A percentile compares a stretch with the other conserved stretches of the same genome.
Conservation (phyloP, 176 grass and related monocot genomes). For the Carex cristatella region DNA sequence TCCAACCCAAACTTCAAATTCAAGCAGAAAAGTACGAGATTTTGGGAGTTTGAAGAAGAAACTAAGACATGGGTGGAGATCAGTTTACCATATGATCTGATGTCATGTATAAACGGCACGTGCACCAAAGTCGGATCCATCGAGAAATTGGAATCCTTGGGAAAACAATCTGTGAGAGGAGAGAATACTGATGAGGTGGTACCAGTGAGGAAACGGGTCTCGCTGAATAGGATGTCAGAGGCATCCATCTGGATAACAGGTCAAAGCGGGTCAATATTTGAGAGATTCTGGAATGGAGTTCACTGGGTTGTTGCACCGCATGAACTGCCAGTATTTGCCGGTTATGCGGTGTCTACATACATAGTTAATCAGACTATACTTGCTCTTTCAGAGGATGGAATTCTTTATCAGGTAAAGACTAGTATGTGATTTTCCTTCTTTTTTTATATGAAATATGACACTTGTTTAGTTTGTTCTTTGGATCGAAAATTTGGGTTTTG, state of each 20-base stretch:
- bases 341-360: slow-evolving; percentile 60
- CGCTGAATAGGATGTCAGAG: slow-evolving; percentile 89
- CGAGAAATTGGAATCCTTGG: slow-evolving; percentile 5
- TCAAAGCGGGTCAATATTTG: slow-evolving; percentile 87
- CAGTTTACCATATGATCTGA: slow-evolving; percentile 70
- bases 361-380: slow-evolving; percentile 95
- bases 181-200: slow-evolving; percentile 37
- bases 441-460: background rate
- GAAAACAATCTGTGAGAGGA: slow-evolving; percentile 12
- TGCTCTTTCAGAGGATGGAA: slow-evolving; percentile 80
- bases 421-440: background rate
- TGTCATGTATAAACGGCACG: slow-evolving; percentile 74
- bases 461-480: background rate
- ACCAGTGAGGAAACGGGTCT: slow-evolving; percentile 61
- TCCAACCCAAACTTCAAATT: slow-evolving; percentile 49
- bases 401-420: slow-evolving; percentile 67
- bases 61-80: slow-evolving; percentile 93
- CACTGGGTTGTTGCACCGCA: slow-evolving; percentile 95
- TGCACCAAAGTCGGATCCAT: slow-evolving; percentile 90
- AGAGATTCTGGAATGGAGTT: slow-evolving; percentile 96
- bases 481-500: background rate
- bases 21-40: slow-evolving; percentile 71
- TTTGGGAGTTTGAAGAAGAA: slow-evolving; percentile 84
- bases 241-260: slow-evolving; percentile 94
- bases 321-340: slow-evolving; percentile 60